Conservation (phyloP, 164 flowering plant genomes). For the Santalum album region DNA sequence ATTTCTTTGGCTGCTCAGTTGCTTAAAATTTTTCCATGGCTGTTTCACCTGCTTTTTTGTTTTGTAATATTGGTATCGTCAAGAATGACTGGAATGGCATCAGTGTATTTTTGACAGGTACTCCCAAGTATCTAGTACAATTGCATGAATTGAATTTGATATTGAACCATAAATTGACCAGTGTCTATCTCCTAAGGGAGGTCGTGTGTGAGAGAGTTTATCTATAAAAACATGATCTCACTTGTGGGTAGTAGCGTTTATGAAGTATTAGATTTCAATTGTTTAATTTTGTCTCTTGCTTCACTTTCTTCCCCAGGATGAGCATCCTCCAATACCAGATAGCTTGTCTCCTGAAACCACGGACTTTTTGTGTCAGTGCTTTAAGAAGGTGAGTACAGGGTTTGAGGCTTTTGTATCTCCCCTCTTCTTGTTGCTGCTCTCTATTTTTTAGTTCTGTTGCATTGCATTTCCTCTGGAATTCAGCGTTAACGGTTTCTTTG, state of each 20-base stretch:
- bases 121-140: too few species aligned
- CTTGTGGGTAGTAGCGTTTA: neutral
- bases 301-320: conserved; percentile 52
- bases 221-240: neutral
- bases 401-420: neutral
- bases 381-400: conserved; percentile 65
- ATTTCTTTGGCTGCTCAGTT: neutral
- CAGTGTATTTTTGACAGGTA: too few species aligned
- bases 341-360: conserved; percentile 80
- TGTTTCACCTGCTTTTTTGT: neutral
- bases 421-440: neutral
- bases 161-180: too few species aligned
- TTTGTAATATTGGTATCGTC: neutral
- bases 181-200: too few species aligned
- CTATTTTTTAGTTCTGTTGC: too few species aligned
- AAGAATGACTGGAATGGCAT: too few species aligned
- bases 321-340: conserved; percentile 94
- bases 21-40: neutral
- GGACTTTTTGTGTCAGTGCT: conserved; percentile 89
- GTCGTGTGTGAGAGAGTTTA: too few species aligned
- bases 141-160: too few species aligned
- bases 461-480: too few species aligned
- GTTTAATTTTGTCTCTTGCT: neutral
- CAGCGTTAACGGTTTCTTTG: too few species aligned
- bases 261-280: neutral